phyloP scores from a whole-genome alignment of 176 grass and related monocot species.

The Eleusine coracana region DNA sequence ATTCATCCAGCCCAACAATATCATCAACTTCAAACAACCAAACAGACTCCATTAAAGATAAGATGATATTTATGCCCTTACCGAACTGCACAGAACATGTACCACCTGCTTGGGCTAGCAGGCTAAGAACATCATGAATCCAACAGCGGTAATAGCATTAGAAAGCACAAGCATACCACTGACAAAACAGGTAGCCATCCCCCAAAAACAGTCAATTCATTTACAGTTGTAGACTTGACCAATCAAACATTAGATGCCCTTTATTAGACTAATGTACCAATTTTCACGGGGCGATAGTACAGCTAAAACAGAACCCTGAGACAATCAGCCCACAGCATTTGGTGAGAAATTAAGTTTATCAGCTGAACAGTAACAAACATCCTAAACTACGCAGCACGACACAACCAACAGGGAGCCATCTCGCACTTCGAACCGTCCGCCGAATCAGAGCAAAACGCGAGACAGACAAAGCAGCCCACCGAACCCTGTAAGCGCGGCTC shows the following conservation, averaged over 20 bases:
- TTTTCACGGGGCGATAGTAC: neutral
- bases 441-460: neutral
- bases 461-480: neutral
- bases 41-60: neutral
- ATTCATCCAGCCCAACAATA: neutral
- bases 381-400: neutral
- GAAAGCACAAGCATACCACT: neutral
- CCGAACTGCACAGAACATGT: neutral
- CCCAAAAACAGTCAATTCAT: neutral
- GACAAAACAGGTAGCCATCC: neutral
- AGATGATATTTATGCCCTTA: neutral
- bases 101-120: neutral
- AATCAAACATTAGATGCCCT: too few species aligned
- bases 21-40: neutral
- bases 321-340: neutral
- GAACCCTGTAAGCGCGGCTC: neutral
- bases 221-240: neutral
- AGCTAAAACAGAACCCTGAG: neutral
- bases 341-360: neutral
- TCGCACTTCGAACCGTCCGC: neutral
- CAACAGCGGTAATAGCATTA: neutral
- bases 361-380: too few species aligned
- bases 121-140: neutral
- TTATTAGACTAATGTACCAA: neutral
- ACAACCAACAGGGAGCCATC: neutral